A percentile compares a stretch with the other conserved stretches of the same genome.
These are phyloP conservation scores for Saccharomycopsis sp. DNA, from an alignment of 805 yeast species.

Conservation along the genomic window DNA sequence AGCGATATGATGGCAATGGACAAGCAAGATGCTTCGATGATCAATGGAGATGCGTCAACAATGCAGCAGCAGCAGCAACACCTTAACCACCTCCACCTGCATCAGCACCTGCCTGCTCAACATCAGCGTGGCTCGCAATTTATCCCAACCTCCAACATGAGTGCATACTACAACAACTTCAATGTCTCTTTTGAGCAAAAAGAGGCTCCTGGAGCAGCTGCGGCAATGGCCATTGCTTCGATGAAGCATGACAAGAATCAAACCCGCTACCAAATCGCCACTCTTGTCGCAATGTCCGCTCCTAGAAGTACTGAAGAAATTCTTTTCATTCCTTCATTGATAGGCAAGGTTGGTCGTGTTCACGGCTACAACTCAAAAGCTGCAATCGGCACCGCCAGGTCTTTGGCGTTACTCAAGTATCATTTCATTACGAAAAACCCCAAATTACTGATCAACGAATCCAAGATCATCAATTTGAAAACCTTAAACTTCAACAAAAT, in stretches of 20 bases:
- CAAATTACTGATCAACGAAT: conserved; percentile 26
- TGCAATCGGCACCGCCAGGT: conserved; percentile 60
- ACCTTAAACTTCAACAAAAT: conserved; percentile 33
- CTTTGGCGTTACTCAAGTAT: conserved; percentile 62
- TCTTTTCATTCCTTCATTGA: conserved; percentile 58
- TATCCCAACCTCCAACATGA: conserved; percentile 4
- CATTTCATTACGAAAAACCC: conserved; percentile 26
- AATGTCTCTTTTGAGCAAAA: conserved; percentile 48
- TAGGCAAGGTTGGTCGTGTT: conserved; percentile 59
- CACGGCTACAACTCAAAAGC: conserved; percentile 68
- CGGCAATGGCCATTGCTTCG: conserved; percentile 41
- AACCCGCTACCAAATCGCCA: conserved; percentile 40
- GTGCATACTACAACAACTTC: conserved; percentile 18
- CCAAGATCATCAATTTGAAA: conserved; percentile 27
- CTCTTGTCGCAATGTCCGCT: conserved; percentile 58
- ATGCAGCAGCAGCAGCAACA: too few relatives aligned
- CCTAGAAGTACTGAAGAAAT: conserved; percentile 78
- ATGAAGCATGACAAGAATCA: conserved; percentile 26
- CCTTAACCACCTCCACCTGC: not conserved
- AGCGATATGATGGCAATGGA: not conserved
- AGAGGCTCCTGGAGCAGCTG: conserved; percentile 73
- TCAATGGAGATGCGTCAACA: too few relatives aligned
- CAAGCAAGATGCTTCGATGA: conserved; percentile 1
- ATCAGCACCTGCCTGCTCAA: too few relatives aligned
- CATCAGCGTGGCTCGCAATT: too few relatives aligned